Evolutionary conservation across 768 basidiomycete genomes (phyloP).

Genomic region (Rhizopogon sp.): DNA sequence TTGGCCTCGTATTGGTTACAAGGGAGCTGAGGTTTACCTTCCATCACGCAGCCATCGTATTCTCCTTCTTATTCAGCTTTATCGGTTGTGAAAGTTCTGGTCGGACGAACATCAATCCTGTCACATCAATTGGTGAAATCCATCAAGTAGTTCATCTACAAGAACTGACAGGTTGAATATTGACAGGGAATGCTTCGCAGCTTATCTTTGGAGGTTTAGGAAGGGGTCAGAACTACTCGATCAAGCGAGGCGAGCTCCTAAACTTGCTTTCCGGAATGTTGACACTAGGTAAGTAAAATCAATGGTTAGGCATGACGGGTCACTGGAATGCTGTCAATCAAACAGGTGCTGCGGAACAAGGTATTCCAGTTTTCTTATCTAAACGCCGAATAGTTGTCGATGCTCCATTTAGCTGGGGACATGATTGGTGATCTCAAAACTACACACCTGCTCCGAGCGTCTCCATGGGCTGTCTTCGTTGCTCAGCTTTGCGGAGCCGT

Average conservation of each 20-base stretch:
- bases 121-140: constrained; percentile 38
- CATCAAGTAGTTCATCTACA: neutral
- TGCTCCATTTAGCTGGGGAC: constrained; percentile 33
- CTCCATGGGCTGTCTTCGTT: constrained; percentile 55
- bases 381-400: neutral
- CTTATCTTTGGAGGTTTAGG: constrained; percentile 58
- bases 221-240: constrained; percentile 32
- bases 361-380: neutral
- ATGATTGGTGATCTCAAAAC: constrained; percentile 64
- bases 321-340: neutral
- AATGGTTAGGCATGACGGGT: neutral
- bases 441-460: constrained; percentile 57
- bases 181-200: constrained; percentile 39
- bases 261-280: constrained; percentile 5
- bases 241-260: constrained; percentile 4
- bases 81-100: constrained; percentile 57
- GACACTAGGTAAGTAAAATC: neutral
- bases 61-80: constrained; percentile 62
- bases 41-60: constrained; percentile 34
- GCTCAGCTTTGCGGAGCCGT: constrained; percentile 54
- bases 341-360: constrained; percentile 6
- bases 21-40: neutral
- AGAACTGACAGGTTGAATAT: neutral
- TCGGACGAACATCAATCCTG: constrained; percentile 55
- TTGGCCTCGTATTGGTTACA: neutral